Percentiles rank a stretch among this genome's conserved stretches.
phyloP scores from a whole-genome alignment of 1,284 basidiomycete genomes.

The Sphagnurus paluster region DNA sequence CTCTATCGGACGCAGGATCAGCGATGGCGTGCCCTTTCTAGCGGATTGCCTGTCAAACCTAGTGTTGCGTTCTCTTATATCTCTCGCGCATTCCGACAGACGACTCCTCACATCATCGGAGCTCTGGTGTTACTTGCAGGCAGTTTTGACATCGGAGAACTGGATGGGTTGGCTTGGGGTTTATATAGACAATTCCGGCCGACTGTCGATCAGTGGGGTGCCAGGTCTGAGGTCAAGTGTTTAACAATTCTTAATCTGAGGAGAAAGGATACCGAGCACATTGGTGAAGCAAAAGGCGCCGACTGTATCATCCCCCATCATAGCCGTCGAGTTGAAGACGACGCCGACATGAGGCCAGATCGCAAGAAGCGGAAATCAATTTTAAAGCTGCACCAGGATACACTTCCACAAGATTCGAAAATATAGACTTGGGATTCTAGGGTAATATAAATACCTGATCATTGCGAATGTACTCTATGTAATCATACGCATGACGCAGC shows the following conservation, averaged over 20 bases:
- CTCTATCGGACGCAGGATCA: conserved; percentile 71
- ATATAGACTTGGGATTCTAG: conserved; percentile 33
- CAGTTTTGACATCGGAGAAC: conserved; percentile 63
- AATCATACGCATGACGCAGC: conserved; percentile 10
- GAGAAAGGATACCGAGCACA: conserved; percentile 26
- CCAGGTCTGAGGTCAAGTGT: conserved; percentile 66
- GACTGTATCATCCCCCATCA: conserved; percentile 15
- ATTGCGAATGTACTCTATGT: conserved; percentile 18
- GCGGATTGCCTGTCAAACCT: conserved; percentile 73
- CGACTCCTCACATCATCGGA: conserved; percentile 75
- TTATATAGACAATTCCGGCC: conserved; percentile 82
- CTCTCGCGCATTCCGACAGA: conserved; percentile 76
- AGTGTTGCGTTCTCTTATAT: conserved; percentile 80
- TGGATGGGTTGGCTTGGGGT: conserved; percentile 69
- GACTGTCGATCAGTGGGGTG: conserved; percentile 71
- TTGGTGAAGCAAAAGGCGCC: background rate
- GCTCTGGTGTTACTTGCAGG: conserved; percentile 77
- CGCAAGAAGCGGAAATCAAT: conserved; percentile 40
- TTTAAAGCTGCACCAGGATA: conserved; percentile 54
- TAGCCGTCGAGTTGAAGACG: background rate
- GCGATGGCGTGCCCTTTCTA: conserved; percentile 82
- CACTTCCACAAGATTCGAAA: conserved; percentile 46
- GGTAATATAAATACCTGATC: conserved; percentile 12
- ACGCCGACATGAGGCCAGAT: conserved; percentile 28
- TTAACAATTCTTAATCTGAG: conserved; percentile 58